These are phyloP conservation scores for Cetraspora pellucida DNA, from an alignment of 192 early-diverging fungal species.

Conservation along the genomic window DNA sequence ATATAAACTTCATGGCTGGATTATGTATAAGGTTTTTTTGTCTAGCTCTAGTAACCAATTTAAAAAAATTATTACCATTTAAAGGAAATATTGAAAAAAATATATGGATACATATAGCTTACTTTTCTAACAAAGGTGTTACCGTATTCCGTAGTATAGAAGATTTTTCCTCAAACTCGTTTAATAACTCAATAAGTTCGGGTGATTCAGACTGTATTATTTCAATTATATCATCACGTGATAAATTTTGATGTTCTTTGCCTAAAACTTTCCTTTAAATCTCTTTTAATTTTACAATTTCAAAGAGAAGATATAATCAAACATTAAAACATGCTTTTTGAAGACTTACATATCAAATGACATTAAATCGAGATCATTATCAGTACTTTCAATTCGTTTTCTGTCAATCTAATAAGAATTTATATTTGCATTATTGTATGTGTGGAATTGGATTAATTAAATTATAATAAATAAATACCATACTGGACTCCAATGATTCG, in stretches of 20 bases:
- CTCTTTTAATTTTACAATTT: background rate
- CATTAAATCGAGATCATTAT: background rate
- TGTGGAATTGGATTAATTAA: background rate
- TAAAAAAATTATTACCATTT: background rate
- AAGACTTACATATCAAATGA: background rate
- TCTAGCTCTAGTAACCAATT: slow-evolving; percentile 31
- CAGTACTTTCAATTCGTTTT: background rate
- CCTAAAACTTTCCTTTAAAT: background rate
- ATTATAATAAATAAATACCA: slow-evolving; percentile 25
- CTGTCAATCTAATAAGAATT: background rate
- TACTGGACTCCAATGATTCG: slow-evolving; percentile 49
- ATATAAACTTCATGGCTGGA: slow-evolving; percentile 42
- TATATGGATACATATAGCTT: background rate
- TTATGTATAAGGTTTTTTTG: slow-evolving; percentile 31
- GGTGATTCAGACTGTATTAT: slow-evolving; percentile 74
- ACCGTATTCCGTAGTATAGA: slow-evolving; percentile 42
- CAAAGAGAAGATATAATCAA: background rate
- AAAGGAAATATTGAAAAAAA: background rate
- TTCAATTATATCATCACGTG: slow-evolving; percentile 62
- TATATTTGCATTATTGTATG: background rate
- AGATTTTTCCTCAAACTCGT: slow-evolving; percentile 60
- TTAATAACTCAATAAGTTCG: slow-evolving; percentile 68
- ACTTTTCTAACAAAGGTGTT: slow-evolving; percentile 35
- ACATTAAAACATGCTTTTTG: background rate
- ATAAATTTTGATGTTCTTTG: slow-evolving; percentile 50